Percentiles rank a stretch among this genome's conserved stretches.
These are phyloP conservation scores for Durusdinium trenchii DNA, from an alignment of 73 alveolate genomes.

Conservation along the genomic window DNA sequence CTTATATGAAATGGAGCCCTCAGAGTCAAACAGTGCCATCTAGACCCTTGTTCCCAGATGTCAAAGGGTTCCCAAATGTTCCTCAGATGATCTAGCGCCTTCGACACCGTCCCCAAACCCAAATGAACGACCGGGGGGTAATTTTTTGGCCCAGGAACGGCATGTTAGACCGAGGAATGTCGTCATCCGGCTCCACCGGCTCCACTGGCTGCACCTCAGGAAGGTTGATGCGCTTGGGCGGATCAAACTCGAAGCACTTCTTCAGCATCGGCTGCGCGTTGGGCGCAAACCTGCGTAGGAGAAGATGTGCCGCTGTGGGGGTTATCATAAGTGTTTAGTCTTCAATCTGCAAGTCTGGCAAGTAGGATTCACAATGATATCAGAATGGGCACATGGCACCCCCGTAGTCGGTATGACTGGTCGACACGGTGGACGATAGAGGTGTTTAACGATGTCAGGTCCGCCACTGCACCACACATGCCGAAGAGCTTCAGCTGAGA, in stretches of 20 bases:
- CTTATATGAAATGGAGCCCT: too few relatives aligned
- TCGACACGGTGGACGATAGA: neutral
- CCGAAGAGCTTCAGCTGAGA: too few relatives aligned
- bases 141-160: neutral
- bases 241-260: constrained; percentile 76
- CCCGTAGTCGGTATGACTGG: neutral
- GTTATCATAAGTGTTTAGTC: neutral
- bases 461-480: too few relatives aligned
- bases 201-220: constrained; percentile 12
- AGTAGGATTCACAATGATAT: too few relatives aligned
- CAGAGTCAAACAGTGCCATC: too few relatives aligned
- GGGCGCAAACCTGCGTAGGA: constrained; percentile 81
- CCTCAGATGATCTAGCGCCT: neutral
- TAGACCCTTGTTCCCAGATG: too few relatives aligned
- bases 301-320: neutral
- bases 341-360: neutral
- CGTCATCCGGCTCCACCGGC: neutral
- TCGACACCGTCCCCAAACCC: neutral
- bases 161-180: too few relatives aligned
- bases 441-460: neutral
- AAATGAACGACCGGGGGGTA: neutral
- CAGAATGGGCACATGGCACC: neutral
- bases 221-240: constrained; percentile 12
- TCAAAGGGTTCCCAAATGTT: too few relatives aligned
- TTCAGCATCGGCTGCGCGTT: constrained; percentile 84